Evolutionary conservation across 148 eudicot species (phyloP).

Genomic region (Rhododendron vialii): DNA sequence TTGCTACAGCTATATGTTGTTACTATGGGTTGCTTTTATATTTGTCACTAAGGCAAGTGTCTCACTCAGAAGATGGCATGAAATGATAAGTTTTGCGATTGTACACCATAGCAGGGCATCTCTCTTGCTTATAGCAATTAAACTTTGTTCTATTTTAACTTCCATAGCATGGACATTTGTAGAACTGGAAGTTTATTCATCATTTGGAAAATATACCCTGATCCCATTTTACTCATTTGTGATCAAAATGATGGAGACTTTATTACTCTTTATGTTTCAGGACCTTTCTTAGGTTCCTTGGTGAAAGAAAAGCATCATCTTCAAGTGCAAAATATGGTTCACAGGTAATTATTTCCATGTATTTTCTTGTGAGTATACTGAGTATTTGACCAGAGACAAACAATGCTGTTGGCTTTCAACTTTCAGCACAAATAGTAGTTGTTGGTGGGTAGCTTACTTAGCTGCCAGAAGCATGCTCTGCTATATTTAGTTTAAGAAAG

Average conservation of each 20-base stretch:
- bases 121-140: neutral
- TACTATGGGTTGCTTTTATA: neutral
- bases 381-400: neutral
- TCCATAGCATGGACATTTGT: neutral
- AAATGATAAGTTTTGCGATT: neutral
- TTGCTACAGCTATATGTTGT: neutral
- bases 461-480: slow-evolving; percentile 2
- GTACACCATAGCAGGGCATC: neutral
- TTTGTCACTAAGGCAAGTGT: neutral
- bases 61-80: neutral
- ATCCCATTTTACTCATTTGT: neutral
- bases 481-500: neutral
- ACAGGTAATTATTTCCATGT: slow-evolving; percentile 46
- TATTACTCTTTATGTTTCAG: slow-evolving; percentile 30
- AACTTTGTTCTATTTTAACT: neutral
- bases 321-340: slow-evolving; percentile 71
- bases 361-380: slow-evolving; percentile 3
- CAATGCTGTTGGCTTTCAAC: slow-evolving; percentile 3
- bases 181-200: neutral
- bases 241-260: neutral
- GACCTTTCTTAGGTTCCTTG: slow-evolving; percentile 79
- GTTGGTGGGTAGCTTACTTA: neutral
- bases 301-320: slow-evolving; percentile 59
- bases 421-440: neutral
- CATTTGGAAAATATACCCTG: neutral